phyloP scores from a whole-genome alignment of 1,284 basidiomycete genomes.

The Pisolithus thermaeus region DNA sequence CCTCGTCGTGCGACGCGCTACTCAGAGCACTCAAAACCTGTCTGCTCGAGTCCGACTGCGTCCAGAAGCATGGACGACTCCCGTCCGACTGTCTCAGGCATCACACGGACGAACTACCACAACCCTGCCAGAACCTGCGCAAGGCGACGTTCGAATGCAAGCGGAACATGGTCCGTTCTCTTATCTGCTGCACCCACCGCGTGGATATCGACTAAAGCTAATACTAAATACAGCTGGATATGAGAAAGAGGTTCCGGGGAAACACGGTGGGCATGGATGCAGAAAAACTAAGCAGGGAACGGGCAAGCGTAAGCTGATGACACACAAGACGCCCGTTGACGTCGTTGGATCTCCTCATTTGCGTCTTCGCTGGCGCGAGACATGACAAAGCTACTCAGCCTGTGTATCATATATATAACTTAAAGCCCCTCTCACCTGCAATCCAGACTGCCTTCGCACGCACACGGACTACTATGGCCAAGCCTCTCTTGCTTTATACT shows the following conservation, averaged over 20 bases:
- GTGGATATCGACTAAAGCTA: background rate
- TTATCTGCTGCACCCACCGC: background rate
- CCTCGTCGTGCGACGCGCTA: conserved; percentile 72
- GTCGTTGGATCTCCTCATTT: too few relatives aligned
- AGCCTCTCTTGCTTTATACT: conserved; percentile 59
- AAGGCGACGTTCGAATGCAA: conserved; percentile 85
- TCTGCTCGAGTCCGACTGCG: conserved; percentile 77
- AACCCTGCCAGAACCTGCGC: conserved; percentile 67
- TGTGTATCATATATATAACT: too few relatives aligned
- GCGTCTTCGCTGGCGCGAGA: background rate
- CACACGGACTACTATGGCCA: conserved; percentile 16
- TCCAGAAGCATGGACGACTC: conserved; percentile 62
- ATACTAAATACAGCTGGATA: conserved; percentile 56
- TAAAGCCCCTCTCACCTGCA: background rate
- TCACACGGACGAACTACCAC: conserved; percentile 67
- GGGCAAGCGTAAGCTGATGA: conserved; percentile 6
- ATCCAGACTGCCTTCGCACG: conserved; percentile 4
- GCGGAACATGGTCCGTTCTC: conserved; percentile 70
- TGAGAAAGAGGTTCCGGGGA: conserved; percentile 78
- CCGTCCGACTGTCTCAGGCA: conserved; percentile 77
- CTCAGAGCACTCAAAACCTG: conserved; percentile 74
- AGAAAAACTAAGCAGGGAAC: conserved; percentile 16
- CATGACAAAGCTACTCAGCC: background rate
- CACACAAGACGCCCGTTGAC: too few relatives aligned
- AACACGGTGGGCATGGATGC: conserved; percentile 54